phyloP scores from a whole-genome alignment of 768 basidiomycete genomes.

The Floccularia luteovirens region DNA sequence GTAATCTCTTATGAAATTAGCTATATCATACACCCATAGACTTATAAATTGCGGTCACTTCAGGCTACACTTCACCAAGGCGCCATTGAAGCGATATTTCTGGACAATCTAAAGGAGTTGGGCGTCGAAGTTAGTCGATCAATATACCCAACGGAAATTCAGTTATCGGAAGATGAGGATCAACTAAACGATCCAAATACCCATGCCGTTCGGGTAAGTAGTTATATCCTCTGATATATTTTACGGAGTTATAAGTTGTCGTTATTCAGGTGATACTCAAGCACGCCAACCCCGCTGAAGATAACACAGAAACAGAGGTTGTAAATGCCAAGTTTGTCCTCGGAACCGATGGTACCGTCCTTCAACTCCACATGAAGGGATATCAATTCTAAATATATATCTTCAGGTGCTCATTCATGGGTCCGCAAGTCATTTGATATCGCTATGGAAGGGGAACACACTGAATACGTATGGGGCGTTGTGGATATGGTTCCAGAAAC shows the following conservation, averaged over 20 bases:
- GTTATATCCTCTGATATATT: background rate
- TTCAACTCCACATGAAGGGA: background rate
- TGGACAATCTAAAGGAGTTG: constrained; percentile 41
- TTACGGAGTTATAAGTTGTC: background rate
- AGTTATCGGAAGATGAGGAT: constrained; percentile 31
- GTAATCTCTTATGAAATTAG: constrained; percentile 18
- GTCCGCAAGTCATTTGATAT: constrained; percentile 63
- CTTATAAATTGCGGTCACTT: background rate
- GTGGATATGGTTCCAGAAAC: constrained; percentile 66
- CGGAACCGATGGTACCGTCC: constrained; percentile 60
- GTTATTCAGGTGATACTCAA: constrained; percentile 34
- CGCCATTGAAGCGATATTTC: constrained; percentile 50
- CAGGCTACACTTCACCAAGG: constrained; percentile 60
- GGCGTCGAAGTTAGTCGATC: constrained; percentile 46
- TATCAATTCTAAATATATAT: constrained; percentile 2
- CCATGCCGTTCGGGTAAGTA: constrained; percentile 28
- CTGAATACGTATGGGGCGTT: constrained; percentile 79
- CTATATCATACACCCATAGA: background rate
- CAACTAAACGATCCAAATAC: constrained; percentile 32
- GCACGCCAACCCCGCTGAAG: constrained; percentile 25
- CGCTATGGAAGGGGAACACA: constrained; percentile 71
- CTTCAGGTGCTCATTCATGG: constrained; percentile 74
- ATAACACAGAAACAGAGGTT: constrained; percentile 35
- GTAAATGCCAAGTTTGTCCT: constrained; percentile 70
- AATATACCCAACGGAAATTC: constrained; percentile 38